Evolutionary conservation across 805 yeast species (phyloP), one percentile per base, ranked within the genome.

Genomic region (Teunomyces pallodes): DNA sequence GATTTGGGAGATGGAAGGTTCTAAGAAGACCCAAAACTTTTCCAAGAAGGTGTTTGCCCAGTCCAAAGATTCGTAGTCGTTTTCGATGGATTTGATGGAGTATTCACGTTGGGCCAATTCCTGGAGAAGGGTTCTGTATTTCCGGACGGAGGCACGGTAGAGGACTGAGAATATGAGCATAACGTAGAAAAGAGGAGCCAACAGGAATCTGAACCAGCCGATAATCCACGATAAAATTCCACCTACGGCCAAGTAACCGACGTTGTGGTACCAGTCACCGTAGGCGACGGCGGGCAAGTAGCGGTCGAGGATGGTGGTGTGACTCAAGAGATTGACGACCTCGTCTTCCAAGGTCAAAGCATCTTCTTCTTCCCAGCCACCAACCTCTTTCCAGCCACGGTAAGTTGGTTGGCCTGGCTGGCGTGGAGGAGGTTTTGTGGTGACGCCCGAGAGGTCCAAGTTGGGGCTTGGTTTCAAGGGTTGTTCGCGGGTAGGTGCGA

Each of bases 241-340:
- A 5, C 86, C 90, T 17, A 78, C 64, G 28, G 86, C 73, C 49
- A 90, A 70, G 32, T 84, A 76, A 0, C 81, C 96, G n/a, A 85
- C 84, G 45, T 86, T 84, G 65, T 94, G 98, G 62, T 86, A 94
- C 99, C 99, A 94, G 62, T 94, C 98, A 46, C 99, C 99, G 58
- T 87, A 88, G 12, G 82, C 79, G 32, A 69, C 74, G 27, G 88
- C 86, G 6, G 95, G 95, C 46, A 94, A 69, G 58, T 84, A 80
- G 49, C 80, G 76, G 59, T 90, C 97, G 49, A 91, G 71, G 31
- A 87, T 59, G 0, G 97, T 88, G 16, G 90, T 83, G 20, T 80
- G 78, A 20, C 84, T 76, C 49, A 83, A 67, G 56, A 90, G 71
- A 64, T 90, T 96, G 53, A 80, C 76, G 47, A 83, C 71, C 57